A percentile compares a stretch with the other conserved stretches of the same genome.
phyloP scores from a whole-genome alignment of 768 basidiomycete species.

The Phanerochaete carnosa region DNA sequence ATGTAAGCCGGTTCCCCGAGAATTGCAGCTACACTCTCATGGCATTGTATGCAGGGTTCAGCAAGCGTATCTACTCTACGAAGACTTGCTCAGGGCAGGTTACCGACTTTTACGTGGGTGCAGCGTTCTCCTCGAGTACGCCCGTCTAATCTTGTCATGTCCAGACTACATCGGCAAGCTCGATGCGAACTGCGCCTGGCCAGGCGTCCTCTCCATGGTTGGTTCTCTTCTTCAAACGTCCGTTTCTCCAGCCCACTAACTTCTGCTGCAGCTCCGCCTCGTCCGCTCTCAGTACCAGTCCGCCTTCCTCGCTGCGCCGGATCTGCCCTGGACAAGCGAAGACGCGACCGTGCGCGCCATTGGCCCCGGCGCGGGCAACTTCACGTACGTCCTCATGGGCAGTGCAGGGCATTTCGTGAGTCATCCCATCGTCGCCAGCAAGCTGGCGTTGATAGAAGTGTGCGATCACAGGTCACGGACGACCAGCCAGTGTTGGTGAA shows the following conservation, averaged over 20 bases:
- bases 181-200: constrained; percentile 13
- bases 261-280: constrained; percentile 21
- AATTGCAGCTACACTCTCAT: neutral
- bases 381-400: constrained; percentile 30
- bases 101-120: constrained; percentile 5
- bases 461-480: constrained; percentile 14
- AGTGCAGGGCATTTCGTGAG: constrained; percentile 32
- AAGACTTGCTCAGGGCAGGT: neutral
- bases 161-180: constrained; percentile 10
- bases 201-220: constrained; percentile 30
- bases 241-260: neutral
- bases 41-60: neutral
- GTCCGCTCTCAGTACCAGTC: constrained; percentile 24
- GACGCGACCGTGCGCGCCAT: constrained; percentile 25
- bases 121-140: neutral
- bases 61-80: constrained; percentile 5
- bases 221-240: constrained; percentile 1
- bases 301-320: constrained; percentile 23
- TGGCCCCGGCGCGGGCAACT: constrained; percentile 31
- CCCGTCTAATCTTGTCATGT: neutral
- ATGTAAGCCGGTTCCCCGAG: neutral
- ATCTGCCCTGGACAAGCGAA: constrained; percentile 27
- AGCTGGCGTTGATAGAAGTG: neutral
- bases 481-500: constrained; percentile 24
- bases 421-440: neutral